Conservation (phyloP, 306 rosid species). For the Prunus campanulata region DNA sequence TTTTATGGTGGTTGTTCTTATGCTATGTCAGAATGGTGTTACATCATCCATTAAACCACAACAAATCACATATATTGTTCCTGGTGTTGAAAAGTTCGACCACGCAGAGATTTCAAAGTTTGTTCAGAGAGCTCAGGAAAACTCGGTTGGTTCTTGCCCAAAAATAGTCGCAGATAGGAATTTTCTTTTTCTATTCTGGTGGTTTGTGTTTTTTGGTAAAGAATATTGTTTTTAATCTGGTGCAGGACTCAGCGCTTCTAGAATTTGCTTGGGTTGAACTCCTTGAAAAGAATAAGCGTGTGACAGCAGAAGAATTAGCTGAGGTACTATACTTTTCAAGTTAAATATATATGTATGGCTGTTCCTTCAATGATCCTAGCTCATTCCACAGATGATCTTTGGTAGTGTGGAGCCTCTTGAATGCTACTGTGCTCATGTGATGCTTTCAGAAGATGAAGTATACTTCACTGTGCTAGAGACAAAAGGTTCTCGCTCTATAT, state of each 20-base stretch:
- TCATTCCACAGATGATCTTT: constrained; percentile 77
- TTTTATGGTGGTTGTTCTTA: constrained; percentile 16
- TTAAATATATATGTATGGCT: constrained; percentile 11
- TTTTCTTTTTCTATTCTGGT: not conserved
- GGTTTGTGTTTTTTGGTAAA: constrained; percentile 11
- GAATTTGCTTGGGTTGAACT: constrained; percentile 98
- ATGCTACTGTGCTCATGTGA: constrained; percentile 83
- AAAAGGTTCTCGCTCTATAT: constrained; percentile 63
- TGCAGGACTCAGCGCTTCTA: constrained; percentile 78
- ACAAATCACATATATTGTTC: constrained; percentile 88
- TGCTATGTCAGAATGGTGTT: constrained; percentile 67
- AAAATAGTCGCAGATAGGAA: constrained; percentile 11
- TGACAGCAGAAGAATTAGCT: constrained; percentile 80
- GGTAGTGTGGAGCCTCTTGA: constrained; percentile 83
- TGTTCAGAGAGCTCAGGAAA: constrained; percentile 59
- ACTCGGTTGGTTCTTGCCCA: constrained; percentile 61
- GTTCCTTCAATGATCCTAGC: constrained; percentile 32
- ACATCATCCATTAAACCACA: constrained; percentile 83
- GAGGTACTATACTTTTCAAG: constrained; percentile 52
- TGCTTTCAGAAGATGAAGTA: constrained; percentile 83
- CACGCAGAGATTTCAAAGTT: constrained; percentile 60
- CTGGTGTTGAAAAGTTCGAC: constrained; percentile 83
- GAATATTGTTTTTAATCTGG: constrained; percentile 25
- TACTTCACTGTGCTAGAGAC: constrained; percentile 81
- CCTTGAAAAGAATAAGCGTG: constrained; percentile 73